These are phyloP conservation scores for Clarireedia paspali DNA, from an alignment of 2,329 filamentous ascomycete species.

Conservation along the genomic window DNA sequence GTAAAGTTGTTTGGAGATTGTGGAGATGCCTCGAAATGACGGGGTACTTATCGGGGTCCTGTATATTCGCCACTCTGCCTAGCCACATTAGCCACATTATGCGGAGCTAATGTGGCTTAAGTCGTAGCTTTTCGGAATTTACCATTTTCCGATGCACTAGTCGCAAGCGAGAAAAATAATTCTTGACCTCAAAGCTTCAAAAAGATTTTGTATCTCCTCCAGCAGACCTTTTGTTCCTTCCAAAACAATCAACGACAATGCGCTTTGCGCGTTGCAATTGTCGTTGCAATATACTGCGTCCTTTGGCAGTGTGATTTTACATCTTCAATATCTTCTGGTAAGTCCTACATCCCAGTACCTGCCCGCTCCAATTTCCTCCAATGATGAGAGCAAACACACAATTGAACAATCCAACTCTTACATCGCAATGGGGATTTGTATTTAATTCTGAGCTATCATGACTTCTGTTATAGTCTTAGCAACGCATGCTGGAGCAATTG, in stretches of 20 bases:
- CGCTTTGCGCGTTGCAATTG: not conserved
- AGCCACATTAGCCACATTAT: conserved; percentile 1
- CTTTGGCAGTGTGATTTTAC: not conserved
- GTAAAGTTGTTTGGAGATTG: not conserved
- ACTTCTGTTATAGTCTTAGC: not conserved
- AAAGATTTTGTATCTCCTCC: not conserved
- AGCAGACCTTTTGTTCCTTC: not conserved
- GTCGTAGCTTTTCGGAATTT: not conserved
- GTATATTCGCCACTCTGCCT: conserved; percentile 3
- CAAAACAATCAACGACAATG: not conserved
- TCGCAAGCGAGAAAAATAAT: conserved; percentile 4
- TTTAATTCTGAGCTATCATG: conserved; percentile 29
- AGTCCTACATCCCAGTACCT: conserved; percentile 6
- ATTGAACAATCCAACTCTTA: conserved; percentile 39
- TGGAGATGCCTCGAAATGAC: not conserved
- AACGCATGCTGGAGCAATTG: not conserved
- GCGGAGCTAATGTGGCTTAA: not conserved
- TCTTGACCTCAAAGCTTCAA: conserved; percentile 3
- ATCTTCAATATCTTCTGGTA: conserved; percentile 11
- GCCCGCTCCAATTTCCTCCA: conserved; percentile 15
- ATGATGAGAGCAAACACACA: conserved; percentile 33
- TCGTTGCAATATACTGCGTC: not conserved
- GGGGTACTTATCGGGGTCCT: conserved; percentile 2
- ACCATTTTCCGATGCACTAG: not conserved
- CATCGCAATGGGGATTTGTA: conserved; percentile 29